Base-by-base conservation (phyloP, 495 filamentous ascomycete genomes). In the Filosporella fistucella region DNA sequence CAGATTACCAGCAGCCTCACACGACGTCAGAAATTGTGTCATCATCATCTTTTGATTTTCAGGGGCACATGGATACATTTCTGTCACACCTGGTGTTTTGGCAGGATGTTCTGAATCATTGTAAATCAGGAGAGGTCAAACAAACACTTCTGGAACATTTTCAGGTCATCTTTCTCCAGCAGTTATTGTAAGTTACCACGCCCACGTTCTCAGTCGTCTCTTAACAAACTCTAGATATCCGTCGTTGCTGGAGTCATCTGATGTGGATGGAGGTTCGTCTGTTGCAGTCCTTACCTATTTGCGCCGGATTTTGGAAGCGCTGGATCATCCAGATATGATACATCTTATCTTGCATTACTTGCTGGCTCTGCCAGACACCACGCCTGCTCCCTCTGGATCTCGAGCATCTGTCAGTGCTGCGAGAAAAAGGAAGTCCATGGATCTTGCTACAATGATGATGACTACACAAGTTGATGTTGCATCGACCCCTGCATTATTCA, bases 41-140 rank as follows among this genome's bases (percentile, higher is more conserved):
- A 51, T 82, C 84, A 11, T 84, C 76, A 47, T 82, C 84, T 42
- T 57, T 73, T 13, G 76, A 85, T 13, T 85, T 94, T 49, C 85
- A 87, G 46, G 71, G 77, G 6, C 84, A 95, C 54, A 78, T 98
- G 66, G 84, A 89, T 38, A 94, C 93, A 0, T 97, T 99, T 58
- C 76, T 99, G 21, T 95, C 93, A 12, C 91, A 96, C 58, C 72
- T 99, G 12, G 68, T 90, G 13, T 98, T 99, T 55, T 99, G 93
- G 94, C 93, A 99, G 59, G 93, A 99, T 64, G 88, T 95, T 13
- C 75, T 99, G 38, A 89, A 96, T 58, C 89, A 97, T 66, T 99
- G 93, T 67, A 81, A 81, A 52, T 96, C 91, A 1, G 72, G 78
- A 1, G 94, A 97, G 59, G 86, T 99, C 38, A 91, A 89, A 54